Evolutionary conservation across 495 filamentous ascomycete genomes (phyloP), one percentile per base, ranked within the genome.

Genomic region (Aspergillus ellipticus): DNA sequence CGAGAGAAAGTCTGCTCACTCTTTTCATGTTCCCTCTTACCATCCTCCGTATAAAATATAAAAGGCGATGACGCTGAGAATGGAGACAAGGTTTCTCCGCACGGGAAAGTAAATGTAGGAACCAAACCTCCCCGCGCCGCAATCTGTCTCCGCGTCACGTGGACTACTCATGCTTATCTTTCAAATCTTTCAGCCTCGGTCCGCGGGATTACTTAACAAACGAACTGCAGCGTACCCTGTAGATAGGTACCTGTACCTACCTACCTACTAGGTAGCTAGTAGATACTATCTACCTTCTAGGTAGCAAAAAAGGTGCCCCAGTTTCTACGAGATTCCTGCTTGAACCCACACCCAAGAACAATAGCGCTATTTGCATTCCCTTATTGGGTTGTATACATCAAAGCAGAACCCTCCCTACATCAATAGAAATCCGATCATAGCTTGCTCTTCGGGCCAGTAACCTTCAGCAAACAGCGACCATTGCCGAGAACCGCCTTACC

Each of bases 401-500:
- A n/a, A n/a, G n/a, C n/a, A n/a, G 35, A 39, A n/a, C 13, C n/a
- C 5, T 1, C 35, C 13, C 11, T 9, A 15, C 35, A 2, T 10
- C 31, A 33, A 33, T 33, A 39, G 11, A 39, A n/a, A 13, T 13
- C 45, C 28, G 9, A 47, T 73, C 51, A 92, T 66, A 92, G 71
- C 75, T 87, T 90, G 67, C 82, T 85, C 73, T 82, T 84, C 16
- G 63, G 62, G 37, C 68, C 78, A 41, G 66, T 63, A 56, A 82
- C 77, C 80, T 84, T 91, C 72, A 96, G 81, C 64, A 92, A 62
- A 43, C 89, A 88, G 39, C 89, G 79, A 3, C 91, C 90, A 73
- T 96, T 95, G 71, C 85, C 92, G 74, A 96, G 72, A 16, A 85
- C 85, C 15, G 88, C 84, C 78, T 90, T 91, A 17, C 85, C 89